Conservation (phyloP, 2,329 filamentous ascomycete species). For the Penicillium paneum region DNA sequence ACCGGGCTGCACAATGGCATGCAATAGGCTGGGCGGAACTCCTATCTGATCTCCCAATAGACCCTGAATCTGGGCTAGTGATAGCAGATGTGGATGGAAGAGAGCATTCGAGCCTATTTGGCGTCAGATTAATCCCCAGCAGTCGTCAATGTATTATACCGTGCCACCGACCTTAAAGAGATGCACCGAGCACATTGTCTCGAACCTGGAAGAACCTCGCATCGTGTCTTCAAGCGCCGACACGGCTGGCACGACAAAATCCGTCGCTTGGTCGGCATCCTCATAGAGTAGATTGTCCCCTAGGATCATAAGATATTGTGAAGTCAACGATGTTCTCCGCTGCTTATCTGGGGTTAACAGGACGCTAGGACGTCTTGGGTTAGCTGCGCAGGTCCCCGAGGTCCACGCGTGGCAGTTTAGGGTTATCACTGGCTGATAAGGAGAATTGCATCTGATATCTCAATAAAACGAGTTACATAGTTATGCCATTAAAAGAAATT, state of each 20-base stretch:
- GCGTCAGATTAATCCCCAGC: background rate
- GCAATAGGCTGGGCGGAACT: background rate
- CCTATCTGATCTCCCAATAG: background rate
- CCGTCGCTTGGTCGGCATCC: conserved; percentile 8
- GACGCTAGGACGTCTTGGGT: conserved; percentile 6
- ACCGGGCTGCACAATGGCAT: conserved; percentile 4
- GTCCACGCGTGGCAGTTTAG: conserved; percentile 2
- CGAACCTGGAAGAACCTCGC: conserved; percentile 9
- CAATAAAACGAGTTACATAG: background rate
- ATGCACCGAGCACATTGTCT: conserved; percentile 10
- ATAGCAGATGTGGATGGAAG: conserved; percentile 6
- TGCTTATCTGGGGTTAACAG: conserved; percentile 8
- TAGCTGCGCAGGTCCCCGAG: background rate
- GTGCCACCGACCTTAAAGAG: conserved; percentile 5
- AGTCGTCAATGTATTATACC: background rate
- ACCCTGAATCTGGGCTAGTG: background rate
- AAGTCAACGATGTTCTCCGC: conserved; percentile 12
- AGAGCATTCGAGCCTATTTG: conserved; percentile 7
- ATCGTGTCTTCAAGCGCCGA: conserved; percentile 20
- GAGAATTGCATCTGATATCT: background rate
- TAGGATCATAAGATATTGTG: background rate
- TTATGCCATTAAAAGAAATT: no score
- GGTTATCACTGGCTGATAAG: background rate
- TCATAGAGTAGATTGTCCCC: background rate
- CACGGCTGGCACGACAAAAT: conserved; percentile 19